A percentile compares a stretch with the other conserved stretches of the same genome.
Conservation (phyloP, 2,329 filamentous ascomycete genomes). For the Endoconidiophora polonica region DNA sequence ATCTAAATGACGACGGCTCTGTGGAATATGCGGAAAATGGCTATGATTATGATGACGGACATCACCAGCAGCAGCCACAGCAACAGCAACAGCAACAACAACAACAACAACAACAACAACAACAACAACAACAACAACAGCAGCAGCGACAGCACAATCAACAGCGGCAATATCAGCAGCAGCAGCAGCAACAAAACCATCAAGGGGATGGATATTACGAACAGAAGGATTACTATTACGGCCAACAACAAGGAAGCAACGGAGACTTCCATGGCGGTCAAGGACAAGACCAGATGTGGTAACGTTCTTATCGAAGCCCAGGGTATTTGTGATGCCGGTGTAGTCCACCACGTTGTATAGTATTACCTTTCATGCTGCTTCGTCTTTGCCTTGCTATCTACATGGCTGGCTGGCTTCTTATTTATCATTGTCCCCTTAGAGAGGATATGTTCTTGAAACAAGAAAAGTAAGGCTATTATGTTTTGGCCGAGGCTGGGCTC, state of each 20-base stretch:
- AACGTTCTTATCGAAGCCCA: background rate
- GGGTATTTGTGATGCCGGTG: background rate
- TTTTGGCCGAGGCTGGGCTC: too few relatives aligned
- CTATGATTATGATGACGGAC: slow-evolving; percentile 28
- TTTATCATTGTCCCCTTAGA: too few relatives aligned
- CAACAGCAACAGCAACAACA: background rate
- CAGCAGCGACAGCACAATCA: background rate
- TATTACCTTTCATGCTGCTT: too few relatives aligned
- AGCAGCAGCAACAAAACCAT: slow-evolving; percentile 1
- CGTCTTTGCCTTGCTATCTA: too few relatives aligned
- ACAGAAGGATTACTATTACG: slow-evolving; percentile 7
- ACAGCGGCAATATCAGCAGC: background rate
- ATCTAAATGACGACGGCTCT: slow-evolving; percentile 24
- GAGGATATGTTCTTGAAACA: too few relatives aligned
- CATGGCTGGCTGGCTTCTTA: too few relatives aligned
- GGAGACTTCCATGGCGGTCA: background rate
- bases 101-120: background rate
- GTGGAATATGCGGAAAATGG: slow-evolving; percentile 35
- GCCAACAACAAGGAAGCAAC: slow-evolving; percentile 1
- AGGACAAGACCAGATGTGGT: slow-evolving; percentile 13
- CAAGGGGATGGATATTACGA: background rate
- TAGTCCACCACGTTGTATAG: background rate
- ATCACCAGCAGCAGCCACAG: background rate
- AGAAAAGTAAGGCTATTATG: too few relatives aligned
- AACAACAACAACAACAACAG: background rate